Evolutionary conservation across 352 stramenopile species (phyloP).

Genomic region (Pythium aquatile): DNA sequence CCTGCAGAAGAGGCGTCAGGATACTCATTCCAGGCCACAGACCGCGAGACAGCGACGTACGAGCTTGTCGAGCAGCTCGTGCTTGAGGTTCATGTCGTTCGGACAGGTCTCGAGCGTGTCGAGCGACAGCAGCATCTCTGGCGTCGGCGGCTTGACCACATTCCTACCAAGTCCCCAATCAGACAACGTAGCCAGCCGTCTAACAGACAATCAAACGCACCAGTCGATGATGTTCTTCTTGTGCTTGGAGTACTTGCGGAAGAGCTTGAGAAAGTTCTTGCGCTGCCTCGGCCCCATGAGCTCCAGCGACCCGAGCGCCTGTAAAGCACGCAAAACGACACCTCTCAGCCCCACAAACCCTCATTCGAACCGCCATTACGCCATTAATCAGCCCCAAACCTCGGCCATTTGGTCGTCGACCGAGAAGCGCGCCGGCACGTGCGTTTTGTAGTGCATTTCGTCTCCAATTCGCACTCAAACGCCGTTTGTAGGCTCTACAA

Average conservation of each 20-base stretch:
- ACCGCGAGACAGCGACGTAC: conserved; percentile 32
- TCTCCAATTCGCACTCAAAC: neutral
- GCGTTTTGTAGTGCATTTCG: conserved; percentile 85
- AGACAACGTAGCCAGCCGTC: neutral
- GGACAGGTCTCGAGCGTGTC: conserved; percentile 85
- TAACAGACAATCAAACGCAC: conserved; percentile 27
- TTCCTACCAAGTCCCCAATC: conserved; percentile 44
- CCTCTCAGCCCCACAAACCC: neutral
- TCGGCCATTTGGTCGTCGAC: conserved; percentile 88
- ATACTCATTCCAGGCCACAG: too few relatives aligned
- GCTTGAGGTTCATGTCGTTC: conserved; percentile 90
- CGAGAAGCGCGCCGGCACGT: conserved; percentile 81
- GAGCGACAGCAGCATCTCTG: conserved; percentile 67
- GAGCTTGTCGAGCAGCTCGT: conserved; percentile 95
- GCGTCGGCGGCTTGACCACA: conserved; percentile 70
- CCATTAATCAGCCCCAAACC: conserved; percentile 29
- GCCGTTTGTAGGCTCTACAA: neutral
- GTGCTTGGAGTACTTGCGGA: conserved; percentile 86
- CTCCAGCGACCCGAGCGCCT: conserved; percentile 76
- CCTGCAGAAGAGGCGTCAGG: conserved; percentile 14
- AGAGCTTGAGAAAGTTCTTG: conserved; percentile 89
- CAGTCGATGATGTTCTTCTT: conserved; percentile 84
- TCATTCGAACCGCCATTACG: neutral
- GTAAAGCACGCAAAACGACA: neutral
- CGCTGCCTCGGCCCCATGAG: conserved; percentile 77